A percentile compares a stretch with the other conserved stretches of the same genome.
Conservation (phyloP, 208 protist species). For the Trypanosoma rangeli region DNA sequence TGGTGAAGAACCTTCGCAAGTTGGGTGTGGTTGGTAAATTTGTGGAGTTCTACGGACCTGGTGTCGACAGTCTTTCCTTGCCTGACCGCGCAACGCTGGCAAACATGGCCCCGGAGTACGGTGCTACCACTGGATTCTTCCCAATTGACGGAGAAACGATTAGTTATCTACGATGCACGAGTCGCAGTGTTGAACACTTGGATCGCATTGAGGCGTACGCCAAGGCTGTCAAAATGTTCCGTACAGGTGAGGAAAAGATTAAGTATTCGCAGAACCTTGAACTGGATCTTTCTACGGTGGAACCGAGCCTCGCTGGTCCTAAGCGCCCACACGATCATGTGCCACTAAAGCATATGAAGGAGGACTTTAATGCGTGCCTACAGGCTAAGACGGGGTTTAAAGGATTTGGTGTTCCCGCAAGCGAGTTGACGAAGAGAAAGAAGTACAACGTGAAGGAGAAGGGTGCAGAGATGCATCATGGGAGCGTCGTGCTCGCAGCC, state of each 20-base stretch:
- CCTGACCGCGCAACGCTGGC: slow-evolving; percentile 94
- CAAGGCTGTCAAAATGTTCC: slow-evolving; percentile 86
- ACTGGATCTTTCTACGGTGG: slow-evolving; percentile 91
- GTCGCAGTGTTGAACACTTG: slow-evolving; percentile 77
- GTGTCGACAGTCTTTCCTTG: slow-evolving; percentile 88
- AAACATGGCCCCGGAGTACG: slow-evolving; percentile 98
- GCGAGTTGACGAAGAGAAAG: slow-evolving; percentile 69
- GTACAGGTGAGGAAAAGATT: slow-evolving; percentile 80
- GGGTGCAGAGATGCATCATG: slow-evolving; percentile 86
- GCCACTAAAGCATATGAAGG: slow-evolving; percentile 83
- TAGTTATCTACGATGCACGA: slow-evolving; percentile 91
- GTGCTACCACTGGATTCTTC: slow-evolving; percentile 96
- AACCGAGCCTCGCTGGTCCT: slow-evolving; percentile 91
- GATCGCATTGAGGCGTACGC: slow-evolving; percentile 91
- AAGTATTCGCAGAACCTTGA: slow-evolving; percentile 88
- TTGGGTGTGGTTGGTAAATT: slow-evolving; percentile 96
- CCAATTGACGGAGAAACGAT: slow-evolving; percentile 94
- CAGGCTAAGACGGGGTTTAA: slow-evolving; percentile 93
- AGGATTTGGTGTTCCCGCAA: slow-evolving; percentile 91
- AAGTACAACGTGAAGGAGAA: slow-evolving; percentile 84
- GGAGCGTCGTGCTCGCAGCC: slow-evolving; percentile 94
- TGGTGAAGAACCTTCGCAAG: slow-evolving; percentile 92
- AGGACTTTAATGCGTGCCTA: slow-evolving; percentile 93
- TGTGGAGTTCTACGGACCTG: slow-evolving; percentile 97
- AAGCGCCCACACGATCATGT: slow-evolving; percentile 97